phyloP scores from a whole-genome alignment of 1,139 yeast species.

The Saccharomycopsis phalli region DNA sequence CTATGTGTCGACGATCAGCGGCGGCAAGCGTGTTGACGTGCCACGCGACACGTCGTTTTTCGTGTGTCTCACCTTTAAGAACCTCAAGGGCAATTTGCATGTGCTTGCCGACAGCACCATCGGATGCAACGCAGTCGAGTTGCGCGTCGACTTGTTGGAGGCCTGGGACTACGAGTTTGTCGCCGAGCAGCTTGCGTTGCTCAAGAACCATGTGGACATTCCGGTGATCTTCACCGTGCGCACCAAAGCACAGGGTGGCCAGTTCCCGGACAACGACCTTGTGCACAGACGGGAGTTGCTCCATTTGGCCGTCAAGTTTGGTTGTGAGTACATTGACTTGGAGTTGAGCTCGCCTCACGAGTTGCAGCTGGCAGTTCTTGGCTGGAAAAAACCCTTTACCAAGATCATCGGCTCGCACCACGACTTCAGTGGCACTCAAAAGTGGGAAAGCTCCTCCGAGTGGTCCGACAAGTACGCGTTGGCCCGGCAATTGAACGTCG shows the following conservation, averaged over 20 bases:
- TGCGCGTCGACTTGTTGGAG: slow-evolving; percentile 66
- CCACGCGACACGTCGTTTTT: slow-evolving; percentile 57
- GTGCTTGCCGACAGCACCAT: slow-evolving; percentile 45
- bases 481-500: slow-evolving; percentile 60
- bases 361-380: slow-evolving; percentile 33
- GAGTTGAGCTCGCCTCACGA: slow-evolving; percentile 38
- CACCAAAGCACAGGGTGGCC: slow-evolving; percentile 75
- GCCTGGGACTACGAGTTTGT: slow-evolving; percentile 46
- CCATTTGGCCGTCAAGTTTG: slow-evolving; percentile 57
- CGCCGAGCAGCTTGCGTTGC: slow-evolving; percentile 61
- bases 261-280: slow-evolving; percentile 50
- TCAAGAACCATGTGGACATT: slow-evolving; percentile 49
- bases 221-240: slow-evolving; percentile 82
- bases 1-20: slow-evolving; percentile 58
- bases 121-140: slow-evolving; percentile 77
- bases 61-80: slow-evolving; percentile 59
- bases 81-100: slow-evolving; percentile 40
- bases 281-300: slow-evolving; percentile 44
- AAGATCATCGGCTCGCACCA: slow-evolving; percentile 78
- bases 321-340: slow-evolving; percentile 42
- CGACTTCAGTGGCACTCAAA: slow-evolving; percentile 51
- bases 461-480: slow-evolving; percentile 68
- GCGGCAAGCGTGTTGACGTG: slow-evolving; percentile 35
- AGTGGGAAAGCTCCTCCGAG: slow-evolving; percentile 61
- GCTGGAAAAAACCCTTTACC: slow-evolving; percentile 47